These are phyloP conservation scores for Penicillium sp. DNA, from an alignment of 2,329 filamentous ascomycete species.

Conservation along the genomic window DNA sequence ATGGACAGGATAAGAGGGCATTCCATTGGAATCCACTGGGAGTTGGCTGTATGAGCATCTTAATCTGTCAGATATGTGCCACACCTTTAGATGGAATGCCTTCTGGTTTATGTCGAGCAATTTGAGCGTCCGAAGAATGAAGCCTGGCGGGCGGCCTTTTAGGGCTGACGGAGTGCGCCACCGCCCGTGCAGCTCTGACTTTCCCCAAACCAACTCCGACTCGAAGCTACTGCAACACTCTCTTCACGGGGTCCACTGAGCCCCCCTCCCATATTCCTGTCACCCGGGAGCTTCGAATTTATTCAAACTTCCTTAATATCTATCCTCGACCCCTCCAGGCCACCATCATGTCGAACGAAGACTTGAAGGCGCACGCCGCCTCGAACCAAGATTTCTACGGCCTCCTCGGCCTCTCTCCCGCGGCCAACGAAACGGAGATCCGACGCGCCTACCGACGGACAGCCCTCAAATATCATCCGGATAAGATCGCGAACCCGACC, in stretches of 20 bases:
- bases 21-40: no score
- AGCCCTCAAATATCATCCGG: slow-evolving; percentile 87
- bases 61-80: no score
- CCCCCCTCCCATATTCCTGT: neutral
- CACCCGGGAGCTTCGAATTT: neutral
- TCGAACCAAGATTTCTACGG: slow-evolving; percentile 73
- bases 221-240: slow-evolving; percentile 1
- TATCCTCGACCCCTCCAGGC: neutral
- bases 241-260: no score
- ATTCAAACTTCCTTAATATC: neutral
- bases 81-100: no score
- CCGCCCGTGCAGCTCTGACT: slow-evolving; percentile 5
- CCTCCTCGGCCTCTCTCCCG: slow-evolving; percentile 65
- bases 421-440: slow-evolving; percentile 68
- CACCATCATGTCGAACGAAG: slow-evolving; percentile 40
- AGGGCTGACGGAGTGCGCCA: slow-evolving; percentile 1
- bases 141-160: no score
- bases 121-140: no score
- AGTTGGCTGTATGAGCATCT: no score
- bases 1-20: no score
- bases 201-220: slow-evolving; percentile 6
- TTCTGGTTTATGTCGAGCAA: no score
- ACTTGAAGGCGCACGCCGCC: slow-evolving; percentile 57
- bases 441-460: slow-evolving; percentile 80
- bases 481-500: slow-evolving; percentile 74